Conservation (phyloP, 495 filamentous ascomycete genomes). For the Lophiostoma macrostomum region DNA sequence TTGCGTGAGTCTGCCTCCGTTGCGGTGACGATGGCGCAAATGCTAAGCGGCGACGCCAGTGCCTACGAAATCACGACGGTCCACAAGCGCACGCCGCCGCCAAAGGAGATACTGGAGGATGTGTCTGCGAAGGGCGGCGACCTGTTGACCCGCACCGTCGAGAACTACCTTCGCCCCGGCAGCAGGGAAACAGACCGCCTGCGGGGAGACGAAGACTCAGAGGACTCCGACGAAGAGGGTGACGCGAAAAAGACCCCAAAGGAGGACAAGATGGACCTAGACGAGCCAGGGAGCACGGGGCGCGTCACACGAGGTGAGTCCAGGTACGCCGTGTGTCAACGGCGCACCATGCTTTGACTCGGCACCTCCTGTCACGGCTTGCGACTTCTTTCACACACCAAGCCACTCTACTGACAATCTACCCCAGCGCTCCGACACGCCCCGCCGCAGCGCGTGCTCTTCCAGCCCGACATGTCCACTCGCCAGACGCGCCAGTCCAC, state of each 20-base stretch:
- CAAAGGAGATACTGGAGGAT: conserved; percentile 76
- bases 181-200: conserved; percentile 40
- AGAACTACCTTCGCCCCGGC: conserved; percentile 58
- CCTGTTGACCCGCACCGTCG: conserved; percentile 69
- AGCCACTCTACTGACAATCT: neutral
- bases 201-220: conserved; percentile 32
- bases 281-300: conserved; percentile 58
- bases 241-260: conserved; percentile 59
- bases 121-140: conserved; percentile 71
- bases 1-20: conserved; percentile 51
- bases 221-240: conserved; percentile 52
- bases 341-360: neutral
- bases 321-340: neutral
- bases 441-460: conserved; percentile 74
- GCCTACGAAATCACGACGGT: conserved; percentile 76
- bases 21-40: neutral
- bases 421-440: conserved; percentile 65
- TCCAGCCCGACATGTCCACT: conserved; percentile 69
- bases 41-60: conserved; percentile 33
- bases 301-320: conserved; percentile 57
- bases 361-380: neutral
- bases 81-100: conserved; percentile 71
- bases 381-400: too few relatives aligned
- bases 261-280: conserved; percentile 55
- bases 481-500: conserved; percentile 58